Percentiles rank a stretch among this genome's conserved stretches.
Evolutionary conservation across 495 filamentous ascomycete species (phyloP).

Genomic region (Neurospora africana): DNA sequence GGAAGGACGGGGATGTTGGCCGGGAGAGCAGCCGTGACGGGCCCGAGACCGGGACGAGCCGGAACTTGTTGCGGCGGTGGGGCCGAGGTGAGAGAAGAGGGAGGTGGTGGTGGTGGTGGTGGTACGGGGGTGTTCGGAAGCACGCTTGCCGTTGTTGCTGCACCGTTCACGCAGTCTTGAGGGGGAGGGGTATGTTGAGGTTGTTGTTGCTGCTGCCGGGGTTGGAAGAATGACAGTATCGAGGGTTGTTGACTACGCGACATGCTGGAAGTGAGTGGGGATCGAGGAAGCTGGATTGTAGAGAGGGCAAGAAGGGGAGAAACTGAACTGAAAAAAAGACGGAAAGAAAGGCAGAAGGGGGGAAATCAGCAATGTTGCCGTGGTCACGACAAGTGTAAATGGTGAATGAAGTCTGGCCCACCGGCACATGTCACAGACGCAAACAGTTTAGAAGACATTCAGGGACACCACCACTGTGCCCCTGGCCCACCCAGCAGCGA

Average conservation of each 20-base stretch:
- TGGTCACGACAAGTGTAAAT: neutral
- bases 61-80: slow-evolving; percentile 8
- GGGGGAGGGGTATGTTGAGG: neutral
- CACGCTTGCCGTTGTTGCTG: neutral
- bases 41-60: slow-evolving; percentile 8
- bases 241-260: slow-evolving; percentile 30
- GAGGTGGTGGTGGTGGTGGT: slow-evolving; percentile 13
- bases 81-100: slow-evolving; percentile 6
- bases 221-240: slow-evolving; percentile 39
- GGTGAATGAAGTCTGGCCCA: neutral
- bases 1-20: slow-evolving; percentile 24
- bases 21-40: slow-evolving; percentile 13
- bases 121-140: slow-evolving; percentile 5
- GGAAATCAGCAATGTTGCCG: neutral
- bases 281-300: neutral
- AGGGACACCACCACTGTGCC: neutral
- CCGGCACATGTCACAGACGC: neutral
- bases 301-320: neutral
- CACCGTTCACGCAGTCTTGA: neutral
- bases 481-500: neutral
- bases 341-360: neutral
- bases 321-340: neutral
- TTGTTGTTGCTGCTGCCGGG: slow-evolving; percentile 5
- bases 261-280: slow-evolving; percentile 6
- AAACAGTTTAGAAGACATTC: neutral